Evolutionary conservation across 768 basidiomycete species (phyloP).

Genomic region (Russula lepida): DNA sequence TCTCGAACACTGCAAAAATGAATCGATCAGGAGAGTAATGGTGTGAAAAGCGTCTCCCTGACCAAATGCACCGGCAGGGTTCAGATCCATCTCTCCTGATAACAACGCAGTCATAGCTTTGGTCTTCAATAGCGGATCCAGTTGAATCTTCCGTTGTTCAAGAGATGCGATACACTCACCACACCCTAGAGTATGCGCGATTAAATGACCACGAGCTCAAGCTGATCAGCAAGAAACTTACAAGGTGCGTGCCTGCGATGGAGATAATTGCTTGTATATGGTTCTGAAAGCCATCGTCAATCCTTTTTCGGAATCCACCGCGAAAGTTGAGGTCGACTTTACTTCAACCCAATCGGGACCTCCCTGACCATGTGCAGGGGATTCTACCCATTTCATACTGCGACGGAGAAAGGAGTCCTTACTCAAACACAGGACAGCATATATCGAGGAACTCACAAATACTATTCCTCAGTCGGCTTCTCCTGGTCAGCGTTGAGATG

Average conservation of each 20-base stretch:
- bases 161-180: slow-evolving; percentile 34
- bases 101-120: slow-evolving; percentile 95
- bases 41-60: slow-evolving; percentile 2
- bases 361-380: slow-evolving; percentile 69
- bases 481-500: background rate
- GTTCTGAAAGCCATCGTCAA: slow-evolving; percentile 35
- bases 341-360: slow-evolving; percentile 91
- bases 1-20: slow-evolving; percentile 51
- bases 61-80: slow-evolving; percentile 75
- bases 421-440: background rate
- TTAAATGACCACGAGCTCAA: background rate
- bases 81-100: slow-evolving; percentile 90
- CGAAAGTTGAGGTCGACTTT: slow-evolving; percentile 10
- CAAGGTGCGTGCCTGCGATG: slow-evolving; percentile 82
- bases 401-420: background rate
- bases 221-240: slow-evolving; percentile 28
- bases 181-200: slow-evolving; percentile 46
- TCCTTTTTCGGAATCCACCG: background rate
- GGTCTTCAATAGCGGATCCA: slow-evolving; percentile 37
- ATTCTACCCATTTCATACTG: slow-evolving; percentile 97
- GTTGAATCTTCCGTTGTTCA: background rate
- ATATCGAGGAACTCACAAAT: slow-evolving; percentile 56
- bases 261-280: slow-evolving; percentile 81
- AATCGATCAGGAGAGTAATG: background rate
- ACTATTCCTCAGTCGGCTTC: slow-evolving; percentile 37